Base-by-base conservation (phyloP, 2,329 filamentous ascomycete species). In the Ramularia endophylla region DNA sequence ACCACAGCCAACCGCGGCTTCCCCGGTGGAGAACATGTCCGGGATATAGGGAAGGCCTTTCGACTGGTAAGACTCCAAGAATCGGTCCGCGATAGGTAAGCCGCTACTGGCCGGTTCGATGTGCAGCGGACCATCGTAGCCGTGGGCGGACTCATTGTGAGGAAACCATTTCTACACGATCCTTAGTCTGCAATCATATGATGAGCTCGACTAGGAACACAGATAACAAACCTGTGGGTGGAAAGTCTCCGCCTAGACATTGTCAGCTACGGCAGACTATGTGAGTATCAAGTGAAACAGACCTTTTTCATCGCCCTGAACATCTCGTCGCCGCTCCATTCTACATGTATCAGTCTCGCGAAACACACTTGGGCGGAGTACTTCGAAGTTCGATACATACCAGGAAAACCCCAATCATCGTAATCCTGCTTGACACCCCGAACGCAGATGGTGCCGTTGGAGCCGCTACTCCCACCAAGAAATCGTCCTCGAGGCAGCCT, bases 1-100 rank as follows among this genome's bases (percentile, higher is more conserved):
- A 2, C 76, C 75, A 48, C 75, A 78, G 1, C 74, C 75, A 38
- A 77, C 70, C 1, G 74, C 59, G 15, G 67, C 69, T 20, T 71
- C 65, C 13, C 73, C 72, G 8, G 48, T 44, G 27, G 43, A 54
- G 40, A 58, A 58, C 52, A 58, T 56, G 36, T 58, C 56, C n/a
- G 50, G 51, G 8, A 43, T 38, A 25, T 54, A 57, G 7, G 50
- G 48, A 5, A 58, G 46, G 4, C 55, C 56, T 17, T 53, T 46
- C 2, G 46, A 50, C 29, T 57, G 46, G 44, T 51, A 55, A 5
- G 51, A 51, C 35, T 58, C 47, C 22, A 58, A 47, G 27, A 57
- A 38, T 2, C 38, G 43, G 13, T 56, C 43, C 4, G 52, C 47
- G 12, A 58, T 53, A 5, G 55, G 55, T n/a, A 50, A 42, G 2